Evolutionary conservation across 805 yeast genomes (phyloP).

Genomic region (Pichia membranifaciens): DNA sequence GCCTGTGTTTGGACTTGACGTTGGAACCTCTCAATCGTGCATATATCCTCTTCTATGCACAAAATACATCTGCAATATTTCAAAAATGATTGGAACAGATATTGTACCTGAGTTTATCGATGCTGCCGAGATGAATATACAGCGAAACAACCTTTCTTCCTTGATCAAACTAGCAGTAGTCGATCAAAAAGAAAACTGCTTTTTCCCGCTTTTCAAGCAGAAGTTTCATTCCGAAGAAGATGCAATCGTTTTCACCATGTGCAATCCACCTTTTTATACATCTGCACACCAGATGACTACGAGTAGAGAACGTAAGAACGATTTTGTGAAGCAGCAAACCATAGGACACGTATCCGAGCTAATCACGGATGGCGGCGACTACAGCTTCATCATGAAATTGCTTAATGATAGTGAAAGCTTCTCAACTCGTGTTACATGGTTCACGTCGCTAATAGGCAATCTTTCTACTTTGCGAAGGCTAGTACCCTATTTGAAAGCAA

Average conservation of each 20-base stretch:
- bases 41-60: slow-evolving; percentile 41
- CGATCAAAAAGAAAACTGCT: slow-evolving; percentile 5
- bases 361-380: slow-evolving; percentile 43
- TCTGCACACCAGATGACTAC: slow-evolving; percentile 30
- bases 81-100: slow-evolving; percentile 36
- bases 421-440: slow-evolving; percentile 9
- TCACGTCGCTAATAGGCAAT: slow-evolving; percentile 14
- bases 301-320: slow-evolving; percentile 22
- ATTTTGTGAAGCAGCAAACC: slow-evolving; percentile 16
- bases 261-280: slow-evolving; percentile 50
- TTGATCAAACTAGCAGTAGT: slow-evolving; percentile 17
- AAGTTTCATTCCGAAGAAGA: slow-evolving; percentile 2
- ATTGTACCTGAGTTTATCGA: slow-evolving; percentile 32
- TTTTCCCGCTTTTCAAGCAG: background rate
- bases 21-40: slow-evolving; percentile 46
- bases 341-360: slow-evolving; percentile 35
- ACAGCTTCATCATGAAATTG: slow-evolving; percentile 30
- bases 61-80: slow-evolving; percentile 10
- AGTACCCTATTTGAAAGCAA: background rate
- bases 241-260: slow-evolving; percentile 33
- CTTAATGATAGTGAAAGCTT: slow-evolving; percentile 12
- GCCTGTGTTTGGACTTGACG: slow-evolving; percentile 33
- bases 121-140: slow-evolving; percentile 26
- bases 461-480: slow-evolving; percentile 10
- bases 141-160: slow-evolving; percentile 23